Evolutionary conservation across 768 basidiomycete species (phyloP), one percentile per base, ranked within the genome.

Genomic region (Trametes punicea): DNA sequence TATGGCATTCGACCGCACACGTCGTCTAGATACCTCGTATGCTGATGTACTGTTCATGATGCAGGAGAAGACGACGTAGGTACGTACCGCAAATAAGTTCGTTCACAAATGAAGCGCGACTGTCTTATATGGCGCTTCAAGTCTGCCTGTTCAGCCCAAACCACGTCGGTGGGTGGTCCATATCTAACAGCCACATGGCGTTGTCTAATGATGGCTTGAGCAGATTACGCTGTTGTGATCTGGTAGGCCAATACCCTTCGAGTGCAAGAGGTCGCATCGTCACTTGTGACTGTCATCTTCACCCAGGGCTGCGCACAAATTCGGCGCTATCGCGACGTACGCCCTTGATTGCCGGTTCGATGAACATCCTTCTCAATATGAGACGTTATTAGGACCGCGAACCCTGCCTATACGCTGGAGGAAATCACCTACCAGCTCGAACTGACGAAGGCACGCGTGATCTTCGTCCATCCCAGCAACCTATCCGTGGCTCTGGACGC

Each of bases 271-370:
- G n/a, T 44, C 5, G 21, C 2, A 25, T 29, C 18, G 23, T n/a
- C 20, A 9, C n/a, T 16, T 5, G 15, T 2, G 2, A 38, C 25
- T 13, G 6, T 8, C 13, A 33, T 7, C 1, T 20, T 39, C 23
- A 1, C 40, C 18, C 20, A 67, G 66, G 74, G 83, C 84, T 1
- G 71, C 72, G 9, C 84, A 85, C 59, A 71, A 74, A 41, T 71
- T 84, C 11, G 82, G 82, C 7, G 82, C 74, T 13, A 73, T 81
- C 26, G 74, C 84, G 46, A 80, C 81, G 82, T 83, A 65, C 54
- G 81, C 18, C 6, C 49, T 5, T 5, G 40, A 11, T 33, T 26
- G 25, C 30, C 7, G 6, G 21, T 46, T 48, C n/a, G n/a, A 16
- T 10, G n/a, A 56, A 36, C 39, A 21, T 5, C 10, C 13, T 1